Base-by-base conservation (phyloP, 2,329 filamentous ascomycete species). In the Neofusicoccum parvum region DNA sequence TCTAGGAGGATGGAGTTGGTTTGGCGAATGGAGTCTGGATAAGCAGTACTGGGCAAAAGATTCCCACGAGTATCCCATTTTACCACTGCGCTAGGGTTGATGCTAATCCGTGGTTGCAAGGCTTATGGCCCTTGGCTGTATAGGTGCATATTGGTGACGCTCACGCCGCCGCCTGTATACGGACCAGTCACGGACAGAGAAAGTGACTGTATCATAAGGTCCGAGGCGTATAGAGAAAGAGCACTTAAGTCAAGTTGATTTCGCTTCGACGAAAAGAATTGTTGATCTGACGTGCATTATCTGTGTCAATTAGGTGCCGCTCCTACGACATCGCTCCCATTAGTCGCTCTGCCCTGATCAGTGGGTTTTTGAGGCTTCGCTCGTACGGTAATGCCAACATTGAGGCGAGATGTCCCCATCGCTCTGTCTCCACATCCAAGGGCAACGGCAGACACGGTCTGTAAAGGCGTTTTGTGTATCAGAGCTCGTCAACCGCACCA, bases 91-190 rank as follows among this genome's bases (percentile, higher is more conserved):
- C 45, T 62, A 62, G 59, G 48, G 41, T 39, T 17, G 59, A 62
- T 62, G 59, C 59, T 62, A 62, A 62, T 62, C 46, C 20, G 59
- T 50, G 46, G 59, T 50, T 62, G 59, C 59, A 62, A 62, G 46
- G 59, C 59, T n/a, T 62, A 32, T n/a, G 36, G 34, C 46, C 45
- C 59, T 62, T 62, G 59, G n/a, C 37, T 23, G 32, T 32, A 50
- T 50, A 62, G 59, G 56, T 48, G 45, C 45, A 60, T 36, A 48
- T 45, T 46, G 41, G 41, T 60, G 32, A 37, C 5, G 43, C 9
- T 60, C 39, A 14, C 56, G 36, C 41, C 56, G 34, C 32, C 41
- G 43, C 43, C 23, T 48, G 17, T n/a, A 37, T 34, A 37, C 45
- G 56, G 54, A 60, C 43, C 32, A 60, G 27, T 20, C n/a, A n/a